Evolutionary conservation across 805 yeast genomes (phyloP).

Genomic region (Wickerhamomyces pijperi): DNA sequence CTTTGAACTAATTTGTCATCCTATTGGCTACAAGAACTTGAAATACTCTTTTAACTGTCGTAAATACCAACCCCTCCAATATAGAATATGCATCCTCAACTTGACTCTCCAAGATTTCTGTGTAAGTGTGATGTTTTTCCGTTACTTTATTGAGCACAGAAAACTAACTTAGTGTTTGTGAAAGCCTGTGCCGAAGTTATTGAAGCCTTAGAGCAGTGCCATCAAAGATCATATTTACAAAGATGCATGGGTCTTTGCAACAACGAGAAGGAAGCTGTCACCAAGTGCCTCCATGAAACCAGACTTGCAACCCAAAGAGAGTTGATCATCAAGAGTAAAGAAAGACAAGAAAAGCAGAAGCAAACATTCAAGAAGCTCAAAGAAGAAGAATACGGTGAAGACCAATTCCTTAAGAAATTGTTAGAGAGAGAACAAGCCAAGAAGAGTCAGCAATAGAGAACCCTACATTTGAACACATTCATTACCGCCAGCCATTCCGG

Average conservation of each 20-base stretch:
- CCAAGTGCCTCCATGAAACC: conserved; percentile 71
- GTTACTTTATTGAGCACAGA: background rate
- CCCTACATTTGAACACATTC: background rate
- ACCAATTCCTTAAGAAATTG: conserved; percentile 54
- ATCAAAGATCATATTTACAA: conserved; percentile 51
- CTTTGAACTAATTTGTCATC: too few species aligned
- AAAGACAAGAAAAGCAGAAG: conserved; percentile 43
- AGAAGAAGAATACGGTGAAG: conserved; percentile 76
- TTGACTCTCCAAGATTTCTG: conserved; percentile 36
- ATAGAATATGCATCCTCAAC: conserved; percentile 39
- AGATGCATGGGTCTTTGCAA: conserved; percentile 79
- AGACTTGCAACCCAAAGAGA: conserved; percentile 53
- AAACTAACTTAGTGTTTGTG: conserved; percentile 1
- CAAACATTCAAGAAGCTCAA: conserved; percentile 48
- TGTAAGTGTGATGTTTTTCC: conserved; percentile 20
- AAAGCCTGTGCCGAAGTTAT: conserved; percentile 70
- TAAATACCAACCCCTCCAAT: too few species aligned
- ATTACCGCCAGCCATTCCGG: too few species aligned
- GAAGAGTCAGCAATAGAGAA: conserved; percentile 11
- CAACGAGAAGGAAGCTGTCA: conserved; percentile 67
- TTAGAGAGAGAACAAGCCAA: conserved; percentile 40
- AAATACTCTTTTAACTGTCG: too few species aligned
- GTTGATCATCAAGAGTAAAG: conserved; percentile 37
- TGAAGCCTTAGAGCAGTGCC: conserved; percentile 85
- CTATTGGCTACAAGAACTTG: too few species aligned